Conservation (phyloP, 2,329 filamentous ascomycete species). For the Sporothrix variecibatus region DNA sequence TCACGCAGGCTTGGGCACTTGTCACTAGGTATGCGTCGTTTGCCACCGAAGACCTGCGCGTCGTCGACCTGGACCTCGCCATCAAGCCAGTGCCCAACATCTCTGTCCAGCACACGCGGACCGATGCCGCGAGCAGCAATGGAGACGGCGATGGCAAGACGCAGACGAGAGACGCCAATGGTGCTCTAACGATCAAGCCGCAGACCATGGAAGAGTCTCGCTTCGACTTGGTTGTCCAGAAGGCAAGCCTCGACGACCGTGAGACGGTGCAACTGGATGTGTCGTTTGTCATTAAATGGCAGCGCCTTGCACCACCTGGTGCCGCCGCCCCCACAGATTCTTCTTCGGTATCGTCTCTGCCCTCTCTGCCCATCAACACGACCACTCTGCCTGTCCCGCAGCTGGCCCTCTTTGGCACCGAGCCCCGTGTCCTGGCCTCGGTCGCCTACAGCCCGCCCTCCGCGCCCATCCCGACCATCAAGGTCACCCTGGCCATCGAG, state of each 20-base stretch:
- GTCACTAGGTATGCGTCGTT: conserved; percentile 75
- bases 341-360: conserved; percentile 11
- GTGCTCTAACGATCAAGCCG: conserved; percentile 55
- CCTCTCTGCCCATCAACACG: conserved; percentile 50
- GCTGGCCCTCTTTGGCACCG: conserved; percentile 76
- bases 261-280: conserved; percentile 73
- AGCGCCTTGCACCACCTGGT: conserved; percentile 49
- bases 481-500: conserved; percentile 69
- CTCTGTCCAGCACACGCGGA: conserved; percentile 53
- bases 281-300: conserved; percentile 76
- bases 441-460: conserved; percentile 46
- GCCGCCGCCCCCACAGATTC: background rate
- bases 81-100: conserved; percentile 56
- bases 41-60: conserved; percentile 67
- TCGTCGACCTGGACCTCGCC: conserved; percentile 62
- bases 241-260: conserved; percentile 78
- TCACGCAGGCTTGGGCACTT: conserved; percentile 81
- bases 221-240: conserved; percentile 75
- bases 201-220: conserved; percentile 70
- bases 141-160: background rate
- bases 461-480: background rate
- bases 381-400: conserved; percentile 76
- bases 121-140: conserved; percentile 44
- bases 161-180: background rate
- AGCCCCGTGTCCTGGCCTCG: conserved; percentile 78